Base-by-base conservation (phyloP, 2,329 filamentous ascomycete genomes). In the Stagonosporopsis cucurbitacearum region DNA sequence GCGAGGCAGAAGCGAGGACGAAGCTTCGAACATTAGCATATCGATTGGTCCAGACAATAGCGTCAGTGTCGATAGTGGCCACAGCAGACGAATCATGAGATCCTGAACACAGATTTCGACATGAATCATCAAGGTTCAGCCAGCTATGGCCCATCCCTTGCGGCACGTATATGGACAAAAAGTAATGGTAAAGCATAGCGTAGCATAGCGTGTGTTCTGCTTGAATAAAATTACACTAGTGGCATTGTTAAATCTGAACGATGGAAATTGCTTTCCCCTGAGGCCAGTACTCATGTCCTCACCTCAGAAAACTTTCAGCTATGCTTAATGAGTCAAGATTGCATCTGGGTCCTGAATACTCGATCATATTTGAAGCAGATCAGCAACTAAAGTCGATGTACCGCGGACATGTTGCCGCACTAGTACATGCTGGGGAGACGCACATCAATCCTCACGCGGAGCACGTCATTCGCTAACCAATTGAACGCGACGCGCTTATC, bases 31-130 rank as follows among this genome's bases (percentile, higher is more conserved):
- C 47, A 58, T 75, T 46, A 75, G 71, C 49, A 75, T 75, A 32
- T 70, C 65, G 12, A 74, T 75, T 32, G 73, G 73, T 23, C 70
- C 71, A 28, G 72, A 75, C 43, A 75, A 75, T 26, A 74, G 71
- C 1, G 71, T 75, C 5, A 74, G 70, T 46, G 71, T 75, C n/a
- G 73, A 74, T 45, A 74, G 71, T 47, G 73, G 72, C 12, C 60
- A 71, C 22, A 51, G 71, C 43, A 58, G 71, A 49, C 62, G 72
- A 6, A 50, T 72, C 15, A 69, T 75, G 65, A 65, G 66, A 2
- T 69, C 57, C n/a, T n/a, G n/a, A n/a, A n/a, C n/a, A n/a, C n/a
- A n/a, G n/a, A n/a, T n/a, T n/a, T 25, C 28, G 19, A 9, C 20
- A 20, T 32, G 33, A 30, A 13, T 25, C 17, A 11, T 15, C 6